Conservation (phyloP, 2,329 filamentous ascomycete genomes). For the Colletotrichum scovillei region DNA sequence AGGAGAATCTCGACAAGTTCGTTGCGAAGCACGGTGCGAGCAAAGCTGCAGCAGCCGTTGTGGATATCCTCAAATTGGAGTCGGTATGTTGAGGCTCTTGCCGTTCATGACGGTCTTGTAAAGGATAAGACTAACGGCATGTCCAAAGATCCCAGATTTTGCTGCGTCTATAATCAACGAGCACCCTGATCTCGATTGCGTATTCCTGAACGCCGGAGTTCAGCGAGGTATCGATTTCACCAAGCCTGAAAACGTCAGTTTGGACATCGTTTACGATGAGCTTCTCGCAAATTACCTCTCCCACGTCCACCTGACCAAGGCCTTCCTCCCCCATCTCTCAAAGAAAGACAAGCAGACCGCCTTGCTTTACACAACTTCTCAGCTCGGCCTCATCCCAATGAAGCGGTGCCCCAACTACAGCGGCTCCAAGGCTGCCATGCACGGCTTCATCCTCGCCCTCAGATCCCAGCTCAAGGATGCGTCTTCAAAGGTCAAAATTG, state of each 20-base stretch:
- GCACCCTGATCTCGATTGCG: slow-evolving; percentile 64
- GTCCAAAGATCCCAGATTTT: not conserved
- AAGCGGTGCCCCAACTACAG: slow-evolving; percentile 41
- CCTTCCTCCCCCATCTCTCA: slow-evolving; percentile 43
- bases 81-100: not conserved
- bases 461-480: slow-evolving; percentile 34
- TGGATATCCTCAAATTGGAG: slow-evolving; percentile 2
- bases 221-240: slow-evolving; percentile 59
- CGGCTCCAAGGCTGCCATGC: slow-evolving; percentile 42
- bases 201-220: slow-evolving; percentile 68
- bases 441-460: slow-evolving; percentile 41
- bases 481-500: slow-evolving; percentile 35
- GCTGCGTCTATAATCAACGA: slow-evolving; percentile 38
- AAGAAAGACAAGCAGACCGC: slow-evolving; percentile 28
- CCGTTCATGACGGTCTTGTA: not conserved
- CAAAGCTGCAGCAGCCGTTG: slow-evolving; percentile 45
- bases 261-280: slow-evolving; percentile 43
- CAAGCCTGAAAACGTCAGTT: slow-evolving; percentile 41
- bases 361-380: slow-evolving; percentile 38
- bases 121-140: not conserved
- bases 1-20: slow-evolving; percentile 61
- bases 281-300: slow-evolving; percentile 44
- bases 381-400: slow-evolving; percentile 32
- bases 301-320: slow-evolving; percentile 41
- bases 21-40: slow-evolving; percentile 54